phyloP scores from a whole-genome alignment of 1,284 basidiomycete genomes.

The Sanguinoderma infundibulare region DNA sequence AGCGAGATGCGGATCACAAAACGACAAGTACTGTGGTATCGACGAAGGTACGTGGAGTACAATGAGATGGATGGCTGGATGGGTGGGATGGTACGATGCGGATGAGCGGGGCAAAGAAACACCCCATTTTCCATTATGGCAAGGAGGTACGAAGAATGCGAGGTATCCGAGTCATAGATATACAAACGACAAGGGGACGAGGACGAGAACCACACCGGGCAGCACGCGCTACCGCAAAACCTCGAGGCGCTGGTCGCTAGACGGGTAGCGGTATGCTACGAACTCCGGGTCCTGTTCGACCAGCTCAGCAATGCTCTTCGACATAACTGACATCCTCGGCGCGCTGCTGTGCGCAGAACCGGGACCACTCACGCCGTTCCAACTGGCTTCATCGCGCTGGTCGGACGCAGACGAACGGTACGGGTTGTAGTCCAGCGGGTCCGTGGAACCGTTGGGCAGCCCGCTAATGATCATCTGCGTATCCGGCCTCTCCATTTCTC shows the following conservation, averaged over 20 bases:
- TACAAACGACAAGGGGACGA: conserved; percentile 1
- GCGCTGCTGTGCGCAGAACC: conserved; percentile 37
- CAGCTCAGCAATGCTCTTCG: conserved; percentile 74
- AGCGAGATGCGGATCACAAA: background rate
- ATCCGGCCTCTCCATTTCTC: conserved; percentile 13
- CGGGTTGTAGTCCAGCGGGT: conserved; percentile 31
- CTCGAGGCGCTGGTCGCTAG: conserved; percentile 58
- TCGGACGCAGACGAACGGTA: conserved; percentile 39
- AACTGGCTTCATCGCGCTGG: conserved; percentile 43
- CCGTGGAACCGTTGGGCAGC: conserved; percentile 22
- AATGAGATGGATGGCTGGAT: too few relatives aligned
- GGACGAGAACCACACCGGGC: conserved; percentile 5
- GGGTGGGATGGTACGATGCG: background rate
- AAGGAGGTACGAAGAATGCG: background rate
- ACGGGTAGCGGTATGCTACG: conserved; percentile 84
- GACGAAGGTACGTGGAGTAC: too few relatives aligned
- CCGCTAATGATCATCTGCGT: background rate
- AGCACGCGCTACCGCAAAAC: conserved; percentile 48
- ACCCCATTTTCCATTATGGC: conserved; percentile 20
- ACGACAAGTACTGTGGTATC: too few relatives aligned
- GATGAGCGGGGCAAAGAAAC: background rate
- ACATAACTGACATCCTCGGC: conserved; percentile 61
- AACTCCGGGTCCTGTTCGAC: conserved; percentile 81
- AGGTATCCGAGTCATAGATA: conserved; percentile 12
- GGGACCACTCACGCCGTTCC: conserved; percentile 41